Evolutionary conservation across 192 early-diverging fungal species (phyloP), one percentile per base, ranked within the genome.

Genomic region (Spizellomyces sp.): DNA sequence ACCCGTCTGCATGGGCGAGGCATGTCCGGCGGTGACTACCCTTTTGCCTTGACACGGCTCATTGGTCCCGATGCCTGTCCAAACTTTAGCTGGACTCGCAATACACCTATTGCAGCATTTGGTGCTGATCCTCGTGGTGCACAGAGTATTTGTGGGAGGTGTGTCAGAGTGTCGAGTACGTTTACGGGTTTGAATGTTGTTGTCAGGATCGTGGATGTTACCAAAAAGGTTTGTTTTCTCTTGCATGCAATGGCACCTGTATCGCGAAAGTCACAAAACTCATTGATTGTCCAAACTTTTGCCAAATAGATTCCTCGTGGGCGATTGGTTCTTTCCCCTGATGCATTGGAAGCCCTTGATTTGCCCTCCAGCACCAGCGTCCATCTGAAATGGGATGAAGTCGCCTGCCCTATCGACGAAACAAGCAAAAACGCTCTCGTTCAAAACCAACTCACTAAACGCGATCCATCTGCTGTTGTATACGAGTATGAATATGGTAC

Each of bases 11-110:
- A 59, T 6, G 68, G 68, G 19, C 68, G 68, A 15, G 68, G 68
- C n/a, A 45, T 45, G 27, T 61, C 68, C 8, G 68, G 68, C 44
- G 68, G 68, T 27, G 68, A 70, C 6, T 70, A 70, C 59, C 68
- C 68, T 6, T 70, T 70, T 21, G 27, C 36, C 42, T 46, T 70
- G 45, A 70, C 68, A 8, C 68, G 68, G 1, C 68, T 70, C 46
- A 57, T 70, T 46, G 68, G 68, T 17, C 68, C 68, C 68, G 68
- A 70, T n/a, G 57, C 68, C 7, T 70, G 68, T 48, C 68, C 68
- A 8, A 48, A 27, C 45, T 12, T 42, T 8, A 6, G 3, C 4
- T 70, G 68, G 68, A 59, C 36, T 41, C 57, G 59, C 8, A 59
- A 41, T 14, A 57, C 44, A 36, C 58, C 68, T 21, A 56, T 70